Evolutionary conservation across 352 stramenopile species (phyloP).

Genomic region (Plasmopara halstedii): DNA sequence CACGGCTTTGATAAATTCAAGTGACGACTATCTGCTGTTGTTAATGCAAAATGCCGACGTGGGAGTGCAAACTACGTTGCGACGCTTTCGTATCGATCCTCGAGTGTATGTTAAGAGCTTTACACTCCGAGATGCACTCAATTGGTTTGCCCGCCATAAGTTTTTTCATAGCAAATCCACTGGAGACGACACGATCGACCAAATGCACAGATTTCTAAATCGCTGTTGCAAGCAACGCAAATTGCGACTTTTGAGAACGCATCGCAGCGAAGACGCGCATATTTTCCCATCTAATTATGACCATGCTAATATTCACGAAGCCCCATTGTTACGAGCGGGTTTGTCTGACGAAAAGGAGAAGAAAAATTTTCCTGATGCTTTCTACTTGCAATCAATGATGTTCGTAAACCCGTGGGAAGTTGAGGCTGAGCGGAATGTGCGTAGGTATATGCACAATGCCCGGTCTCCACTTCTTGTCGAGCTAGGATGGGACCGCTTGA

Average conservation of each 20-base stretch:
- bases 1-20: constrained; percentile 29
- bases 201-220: constrained; percentile 49
- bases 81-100: constrained; percentile 64
- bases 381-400: constrained; percentile 58
- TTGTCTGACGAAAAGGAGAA: too few species aligned
- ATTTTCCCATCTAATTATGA: constrained; percentile 33
- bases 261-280: constrained; percentile 42
- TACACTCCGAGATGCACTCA: constrained; percentile 57
- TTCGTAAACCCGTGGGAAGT: constrained; percentile 82
- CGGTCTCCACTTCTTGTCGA: constrained; percentile 46
- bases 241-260: constrained; percentile 54
- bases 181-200: constrained; percentile 12
- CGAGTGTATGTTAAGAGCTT: constrained; percentile 71
- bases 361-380: constrained; percentile 11
- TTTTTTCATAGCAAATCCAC: constrained; percentile 31
- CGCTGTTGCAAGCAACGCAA: constrained; percentile 73
- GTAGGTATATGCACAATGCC: constrained; percentile 52
- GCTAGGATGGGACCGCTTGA: constrained; percentile 68
- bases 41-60: constrained; percentile 54
- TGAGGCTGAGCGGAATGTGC: constrained; percentile 54
- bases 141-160: constrained; percentile 41
- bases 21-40: constrained; percentile 70
- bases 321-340: too few species aligned
- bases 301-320: constrained; percentile 1
- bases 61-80: constrained; percentile 36